phyloP scores from a whole-genome alignment of 768 basidiomycete genomes.

The Holtermannia corniformis region DNA sequence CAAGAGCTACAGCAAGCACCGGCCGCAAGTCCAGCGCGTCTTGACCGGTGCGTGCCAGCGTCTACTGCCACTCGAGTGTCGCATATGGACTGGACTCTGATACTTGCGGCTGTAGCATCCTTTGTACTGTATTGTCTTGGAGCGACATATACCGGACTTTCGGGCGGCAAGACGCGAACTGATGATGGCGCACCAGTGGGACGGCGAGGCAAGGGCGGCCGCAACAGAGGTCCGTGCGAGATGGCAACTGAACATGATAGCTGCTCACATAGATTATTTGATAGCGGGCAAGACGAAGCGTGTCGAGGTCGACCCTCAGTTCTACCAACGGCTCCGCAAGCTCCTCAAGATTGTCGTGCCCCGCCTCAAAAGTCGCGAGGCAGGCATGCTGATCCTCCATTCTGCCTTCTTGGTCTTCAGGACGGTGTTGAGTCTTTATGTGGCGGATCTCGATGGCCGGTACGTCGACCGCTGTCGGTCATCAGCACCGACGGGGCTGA shows the following conservation, averaged over 20 bases:
- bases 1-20: conserved; percentile 50
- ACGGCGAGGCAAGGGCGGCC: conserved; percentile 40
- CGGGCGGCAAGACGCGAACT: conserved; percentile 46
- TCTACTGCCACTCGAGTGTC: neutral
- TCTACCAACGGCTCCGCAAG: conserved; percentile 66
- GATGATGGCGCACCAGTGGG: conserved; percentile 41
- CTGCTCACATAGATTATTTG: conserved; percentile 12
- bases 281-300: conserved; percentile 10
- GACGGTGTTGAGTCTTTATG: conserved; percentile 86
- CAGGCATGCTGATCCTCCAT: conserved; percentile 75
- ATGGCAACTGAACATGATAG: neutral
- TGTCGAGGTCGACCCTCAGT: conserved; percentile 74
- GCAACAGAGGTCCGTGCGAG: conserved; percentile 11
- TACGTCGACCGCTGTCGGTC: conserved; percentile 8
- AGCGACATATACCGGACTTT: conserved; percentile 51
- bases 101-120: conserved; percentile 28
- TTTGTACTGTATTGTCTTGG: conserved; percentile 65
- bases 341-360: conserved; percentile 86
- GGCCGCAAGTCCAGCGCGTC: conserved; percentile 62
- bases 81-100: neutral
- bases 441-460: conserved; percentile 83
- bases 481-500: conserved; percentile 3
- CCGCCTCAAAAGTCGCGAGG: conserved; percentile 72
- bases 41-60: conserved; percentile 46
- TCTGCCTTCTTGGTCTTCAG: conserved; percentile 78